Conservation (phyloP, 1,284 basidiomycete species). For the Xerocomus amazonicus region DNA sequence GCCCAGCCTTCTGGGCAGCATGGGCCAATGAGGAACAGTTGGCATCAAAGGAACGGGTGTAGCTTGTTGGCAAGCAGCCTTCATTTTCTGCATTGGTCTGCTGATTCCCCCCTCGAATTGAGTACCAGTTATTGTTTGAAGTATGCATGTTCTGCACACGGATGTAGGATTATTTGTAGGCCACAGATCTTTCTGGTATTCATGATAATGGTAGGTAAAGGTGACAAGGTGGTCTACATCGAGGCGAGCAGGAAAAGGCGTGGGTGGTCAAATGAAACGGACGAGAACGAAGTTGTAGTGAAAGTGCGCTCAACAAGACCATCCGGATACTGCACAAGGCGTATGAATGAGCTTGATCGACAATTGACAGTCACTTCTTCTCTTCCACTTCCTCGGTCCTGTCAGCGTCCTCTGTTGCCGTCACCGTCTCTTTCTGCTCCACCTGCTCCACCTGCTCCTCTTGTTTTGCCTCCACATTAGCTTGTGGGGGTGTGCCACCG, state of each 20-base stretch:
- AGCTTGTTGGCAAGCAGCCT: too few species aligned
- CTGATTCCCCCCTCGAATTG: too few species aligned
- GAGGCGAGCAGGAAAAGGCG: constrained; percentile 11
- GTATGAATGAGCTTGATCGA: constrained; percentile 1
- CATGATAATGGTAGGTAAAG: constrained; percentile 26
- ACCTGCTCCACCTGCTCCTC: constrained; percentile 31
- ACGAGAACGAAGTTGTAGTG: constrained; percentile 5
- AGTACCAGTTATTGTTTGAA: too few species aligned
- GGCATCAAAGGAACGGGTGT: constrained; percentile 9
- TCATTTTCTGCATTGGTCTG: too few species aligned
- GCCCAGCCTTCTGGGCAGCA: constrained; percentile 48
- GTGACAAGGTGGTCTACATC: constrained; percentile 32
- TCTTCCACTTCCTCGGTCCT: constrained; percentile 30
- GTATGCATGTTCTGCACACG: too few species aligned
- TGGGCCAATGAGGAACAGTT: constrained; percentile 50
- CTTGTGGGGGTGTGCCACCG: constrained; percentile 33
- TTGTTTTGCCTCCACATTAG: constrained; percentile 30
- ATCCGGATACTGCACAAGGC: constrained; percentile 5
- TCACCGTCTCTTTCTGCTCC: constrained; percentile 26
- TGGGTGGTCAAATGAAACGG: constrained; percentile 9
- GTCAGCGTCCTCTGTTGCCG: constrained; percentile 31
- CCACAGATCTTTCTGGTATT: constrained; percentile 27
- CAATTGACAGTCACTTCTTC: constrained; percentile 21
- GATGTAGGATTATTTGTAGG: neutral
- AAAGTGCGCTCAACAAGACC: constrained; percentile 11